A percentile compares a stretch with the other conserved stretches of the same genome.
These are phyloP conservation scores for Xylariaceae sp. DNA, from an alignment of 2,329 filamentous ascomycete genomes.

Conservation along the genomic window DNA sequence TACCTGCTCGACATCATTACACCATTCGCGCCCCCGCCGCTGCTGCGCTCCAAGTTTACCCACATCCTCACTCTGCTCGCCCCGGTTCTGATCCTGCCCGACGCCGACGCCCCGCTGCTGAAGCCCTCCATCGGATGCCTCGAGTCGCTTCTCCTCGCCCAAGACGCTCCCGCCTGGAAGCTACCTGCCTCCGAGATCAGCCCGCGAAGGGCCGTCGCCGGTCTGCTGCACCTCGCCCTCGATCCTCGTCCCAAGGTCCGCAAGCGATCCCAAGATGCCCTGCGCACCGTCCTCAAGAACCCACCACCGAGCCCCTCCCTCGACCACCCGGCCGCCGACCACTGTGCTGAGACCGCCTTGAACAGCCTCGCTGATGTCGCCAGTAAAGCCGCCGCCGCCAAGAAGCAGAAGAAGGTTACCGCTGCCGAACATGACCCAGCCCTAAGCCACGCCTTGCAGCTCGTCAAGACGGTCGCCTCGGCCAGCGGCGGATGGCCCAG, in stretches of 20 bases:
- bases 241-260: constrained; percentile 90
- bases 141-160: constrained; percentile 84
- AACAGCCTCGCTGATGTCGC: constrained; percentile 74
- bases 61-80: constrained; percentile 86
- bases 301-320: constrained; percentile 87
- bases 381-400: constrained; percentile 55
- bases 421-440: constrained; percentile 69
- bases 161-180: constrained; percentile 85
- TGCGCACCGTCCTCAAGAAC: constrained; percentile 76
- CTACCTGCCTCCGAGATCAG: constrained; percentile 78
- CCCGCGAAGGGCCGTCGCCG: constrained; percentile 81
- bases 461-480: constrained; percentile 83
- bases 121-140: constrained; percentile 88
- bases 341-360: constrained; percentile 90
- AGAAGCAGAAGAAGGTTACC: constrained; percentile 64
- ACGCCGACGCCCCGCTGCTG: constrained; percentile 83
- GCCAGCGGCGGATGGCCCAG: constrained; percentile 94
- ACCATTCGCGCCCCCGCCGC: constrained; percentile 74
- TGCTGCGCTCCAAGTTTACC: constrained; percentile 91
- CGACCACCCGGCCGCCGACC: constrained; percentile 91
- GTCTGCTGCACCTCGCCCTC: constrained; percentile 76
- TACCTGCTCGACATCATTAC: constrained; percentile 94
- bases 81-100: constrained; percentile 72
- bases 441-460: constrained; percentile 85
- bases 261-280: constrained; percentile 85